phyloP scores from a whole-genome alignment of 2,329 filamentous ascomycete species.

The Aspergillus novofumigatus region DNA sequence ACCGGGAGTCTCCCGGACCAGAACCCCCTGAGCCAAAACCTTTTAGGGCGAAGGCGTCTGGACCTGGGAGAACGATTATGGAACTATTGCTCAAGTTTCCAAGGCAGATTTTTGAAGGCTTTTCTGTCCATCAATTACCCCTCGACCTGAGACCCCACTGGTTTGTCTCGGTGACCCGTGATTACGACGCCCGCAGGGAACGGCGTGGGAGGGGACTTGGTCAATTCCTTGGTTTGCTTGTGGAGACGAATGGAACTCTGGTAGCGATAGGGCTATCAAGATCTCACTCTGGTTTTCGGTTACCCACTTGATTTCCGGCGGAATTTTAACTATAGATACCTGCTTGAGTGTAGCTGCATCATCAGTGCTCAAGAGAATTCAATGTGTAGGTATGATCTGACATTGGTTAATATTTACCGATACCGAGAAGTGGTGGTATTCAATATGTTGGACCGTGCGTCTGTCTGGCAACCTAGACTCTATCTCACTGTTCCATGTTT shows the following conservation, averaged over 20 bases:
- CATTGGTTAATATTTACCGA: too few relatives aligned
- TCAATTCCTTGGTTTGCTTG: conserved; percentile 5
- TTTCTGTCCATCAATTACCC: background rate
- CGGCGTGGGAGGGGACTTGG: background rate
- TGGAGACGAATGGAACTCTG: background rate
- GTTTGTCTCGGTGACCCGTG: conserved; percentile 1
- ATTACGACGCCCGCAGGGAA: conserved; percentile 1
- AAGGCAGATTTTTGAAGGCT: background rate
- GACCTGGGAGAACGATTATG: too few relatives aligned
- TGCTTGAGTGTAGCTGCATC: background rate
- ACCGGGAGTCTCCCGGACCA: background rate
- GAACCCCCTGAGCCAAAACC: background rate
- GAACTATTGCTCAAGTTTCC: background rate
- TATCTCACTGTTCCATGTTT: background rate
- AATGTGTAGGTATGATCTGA: too few relatives aligned
- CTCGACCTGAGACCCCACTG: conserved; percentile 1
- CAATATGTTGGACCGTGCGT: background rate
- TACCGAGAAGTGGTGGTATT: too few relatives aligned
- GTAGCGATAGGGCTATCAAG: background rate
- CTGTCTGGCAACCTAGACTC: background rate
- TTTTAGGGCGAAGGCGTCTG: background rate
- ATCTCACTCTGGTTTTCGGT: background rate
- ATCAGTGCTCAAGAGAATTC: background rate
- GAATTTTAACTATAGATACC: too few relatives aligned
- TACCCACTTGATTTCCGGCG: background rate